Conservation (phyloP, 805 yeast genomes). For the Ogataea neopini region DNA sequence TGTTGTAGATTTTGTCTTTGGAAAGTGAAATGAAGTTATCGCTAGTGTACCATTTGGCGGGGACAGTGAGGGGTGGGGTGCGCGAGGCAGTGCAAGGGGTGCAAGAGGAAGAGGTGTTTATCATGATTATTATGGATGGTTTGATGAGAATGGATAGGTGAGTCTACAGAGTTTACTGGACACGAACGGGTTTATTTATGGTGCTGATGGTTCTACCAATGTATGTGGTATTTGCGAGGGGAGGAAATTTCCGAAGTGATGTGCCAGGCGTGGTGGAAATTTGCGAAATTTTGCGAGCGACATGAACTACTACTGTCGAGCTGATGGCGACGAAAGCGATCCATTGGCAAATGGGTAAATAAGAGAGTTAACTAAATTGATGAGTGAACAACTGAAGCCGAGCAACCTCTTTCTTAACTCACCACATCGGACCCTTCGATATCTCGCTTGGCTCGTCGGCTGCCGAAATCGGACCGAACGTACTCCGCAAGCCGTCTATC, state of each 20-base stretch:
- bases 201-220: too few relatives aligned
- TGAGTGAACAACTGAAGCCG: too few relatives aligned
- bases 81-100: constrained; percentile 4
- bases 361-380: too few relatives aligned
- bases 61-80: constrained; percentile 21
- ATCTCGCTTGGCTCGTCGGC: too few relatives aligned
- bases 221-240: background rate
- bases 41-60: constrained; percentile 32
- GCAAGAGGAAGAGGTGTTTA: background rate
- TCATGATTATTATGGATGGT: background rate
- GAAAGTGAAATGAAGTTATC: constrained; percentile 26
- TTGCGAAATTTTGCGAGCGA: background rate
- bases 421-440: too few relatives aligned
- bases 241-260: background rate
- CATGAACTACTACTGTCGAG: too few relatives aligned
- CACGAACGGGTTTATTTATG: too few relatives aligned
- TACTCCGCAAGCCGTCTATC: background rate
- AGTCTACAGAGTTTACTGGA: too few relatives aligned
- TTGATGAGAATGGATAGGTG: background rate
- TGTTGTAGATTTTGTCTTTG: constrained; percentile 25
- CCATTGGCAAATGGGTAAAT: too few relatives aligned
- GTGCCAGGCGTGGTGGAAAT: background rate
- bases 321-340: too few relatives aligned
- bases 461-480: too few relatives aligned
- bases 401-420: too few relatives aligned